Base-by-base conservation (phyloP, 768 basidiomycete species). In the Podaxis sp. region DNA sequence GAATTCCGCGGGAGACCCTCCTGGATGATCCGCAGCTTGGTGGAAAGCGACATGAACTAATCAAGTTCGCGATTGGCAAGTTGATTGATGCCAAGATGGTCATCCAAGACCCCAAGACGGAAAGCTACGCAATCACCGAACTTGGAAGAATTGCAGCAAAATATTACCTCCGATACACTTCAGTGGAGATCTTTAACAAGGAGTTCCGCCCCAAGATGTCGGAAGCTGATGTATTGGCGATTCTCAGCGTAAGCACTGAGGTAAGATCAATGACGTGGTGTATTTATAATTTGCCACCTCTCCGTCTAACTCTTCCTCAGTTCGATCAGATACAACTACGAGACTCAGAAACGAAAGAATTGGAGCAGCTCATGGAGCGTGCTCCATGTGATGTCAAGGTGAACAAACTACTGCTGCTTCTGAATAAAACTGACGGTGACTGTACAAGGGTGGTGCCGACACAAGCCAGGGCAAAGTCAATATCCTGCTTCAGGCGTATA, bases 321-420 rank as follows among this genome's bases (percentile, higher is more conserved):
- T 98, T 98, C 67, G 85, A 94, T 62, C 97, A 99, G 77, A 87
- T 99, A 53, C 93, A 96, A 78, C 77, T 96, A 1, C 85, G 97
- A 52, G 96, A 98, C 69, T 87, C 88, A 27, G 97, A 99, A 71
- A 74, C 87, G 32, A 80, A 88, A 58, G 97, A 99, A 70, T 79
- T 99, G 4, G 84, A 90, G 65, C 72, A 76, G 50, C 72, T 98
- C 57, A 79, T 86, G 76, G 80, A 84, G 57, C 75, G 74, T 27
- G 77, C 87, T 61, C 95, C 93, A 0, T 95, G 95, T 70, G 85
- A 86, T 57, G 90, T 95, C 28, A 85, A 85, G 77, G 93, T 91
- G 62, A 65, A 77, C 70, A 18, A 53, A 27, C 16, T 27, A 44
- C 23, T 48, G 21, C 9, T 48, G 18, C 18, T 25, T 21, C 23